Evolutionary conservation across 495 filamentous ascomycete genomes (phyloP).

Genomic region (Talaromyces ruber): DNA sequence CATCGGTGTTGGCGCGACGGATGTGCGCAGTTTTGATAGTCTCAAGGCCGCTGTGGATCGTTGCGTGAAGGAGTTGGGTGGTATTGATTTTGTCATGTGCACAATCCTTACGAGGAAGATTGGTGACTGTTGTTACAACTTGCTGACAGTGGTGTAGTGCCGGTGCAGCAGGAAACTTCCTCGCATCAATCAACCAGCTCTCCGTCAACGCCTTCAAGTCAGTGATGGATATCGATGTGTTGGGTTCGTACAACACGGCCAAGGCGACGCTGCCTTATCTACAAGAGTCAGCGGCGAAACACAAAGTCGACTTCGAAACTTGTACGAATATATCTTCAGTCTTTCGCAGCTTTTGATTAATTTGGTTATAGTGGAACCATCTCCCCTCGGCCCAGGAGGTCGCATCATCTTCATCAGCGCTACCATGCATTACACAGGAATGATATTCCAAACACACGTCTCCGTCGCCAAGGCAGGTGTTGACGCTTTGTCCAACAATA

Average conservation of each 20-base stretch:
- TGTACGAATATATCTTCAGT: conserved; percentile 19
- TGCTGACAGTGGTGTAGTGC: conserved; percentile 43
- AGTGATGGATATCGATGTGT: conserved; percentile 92
- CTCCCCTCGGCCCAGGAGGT: conserved; percentile 55
- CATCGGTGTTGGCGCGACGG: conserved; percentile 73
- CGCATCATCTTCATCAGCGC: conserved; percentile 84
- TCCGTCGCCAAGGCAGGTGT: conserved; percentile 85
- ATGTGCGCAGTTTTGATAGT: conserved; percentile 67
- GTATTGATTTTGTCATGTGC: conserved; percentile 91
- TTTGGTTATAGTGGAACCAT: conserved; percentile 15
- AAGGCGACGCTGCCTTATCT: conserved; percentile 84
- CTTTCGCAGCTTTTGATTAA: background rate
- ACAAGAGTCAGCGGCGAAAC: conserved; percentile 58
- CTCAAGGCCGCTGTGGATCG: conserved; percentile 65
- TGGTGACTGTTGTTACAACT: background rate
- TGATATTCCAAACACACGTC: conserved; percentile 79
- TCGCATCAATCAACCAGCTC: conserved; percentile 75
- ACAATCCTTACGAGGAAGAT: conserved; percentile 10
- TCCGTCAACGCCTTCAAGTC: conserved; percentile 86
- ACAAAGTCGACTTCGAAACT: conserved; percentile 39
- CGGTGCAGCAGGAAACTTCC: conserved; percentile 93
- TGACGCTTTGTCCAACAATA: conserved; percentile 66
- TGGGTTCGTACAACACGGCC: conserved; percentile 89
- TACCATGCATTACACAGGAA: conserved; percentile 79
- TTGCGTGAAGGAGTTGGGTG: conserved; percentile 73